Conservation (phyloP, 352 stramenopile species). For the Phytophthora melonis region DNA sequence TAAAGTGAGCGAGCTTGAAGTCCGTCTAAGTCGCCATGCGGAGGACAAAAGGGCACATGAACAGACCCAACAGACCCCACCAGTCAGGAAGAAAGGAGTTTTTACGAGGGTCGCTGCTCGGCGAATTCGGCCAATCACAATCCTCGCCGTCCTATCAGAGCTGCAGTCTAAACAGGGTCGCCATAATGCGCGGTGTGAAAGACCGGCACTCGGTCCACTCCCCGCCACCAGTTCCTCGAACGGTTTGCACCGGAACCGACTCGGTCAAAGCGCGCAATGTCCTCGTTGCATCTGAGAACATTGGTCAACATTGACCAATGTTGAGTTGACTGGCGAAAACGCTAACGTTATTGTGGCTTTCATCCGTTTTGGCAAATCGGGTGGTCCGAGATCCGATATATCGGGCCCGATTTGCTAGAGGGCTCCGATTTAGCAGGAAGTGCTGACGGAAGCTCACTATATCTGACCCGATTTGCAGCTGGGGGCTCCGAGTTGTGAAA, state of each 20-base stretch:
- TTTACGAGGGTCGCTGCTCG: slow-evolving; percentile 7
- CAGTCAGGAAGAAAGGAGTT: slow-evolving; percentile 13
- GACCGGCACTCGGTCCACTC: slow-evolving; percentile 6
- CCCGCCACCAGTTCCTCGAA: slow-evolving; percentile 7
- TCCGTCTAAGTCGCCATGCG: neutral
- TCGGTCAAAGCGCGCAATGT: neutral
- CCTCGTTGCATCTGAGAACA: neutral
- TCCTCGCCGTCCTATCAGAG: slow-evolving; percentile 13
- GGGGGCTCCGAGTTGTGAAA: too few species aligned
- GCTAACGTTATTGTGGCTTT: too few species aligned
- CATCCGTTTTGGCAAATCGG: too few species aligned
- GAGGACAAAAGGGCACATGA: neutral
- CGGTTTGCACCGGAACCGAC: neutral
- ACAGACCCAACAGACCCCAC: neutral
- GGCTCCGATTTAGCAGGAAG: too few species aligned
- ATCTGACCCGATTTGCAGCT: too few species aligned
- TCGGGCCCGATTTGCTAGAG: too few species aligned
- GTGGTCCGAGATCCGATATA: too few species aligned
- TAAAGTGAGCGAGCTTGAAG: slow-evolving; percentile 23
- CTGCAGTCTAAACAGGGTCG: slow-evolving; percentile 23
- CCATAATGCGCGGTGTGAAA: slow-evolving; percentile 8
- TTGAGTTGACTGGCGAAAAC: too few species aligned
- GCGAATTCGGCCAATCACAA: neutral
- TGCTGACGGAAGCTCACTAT: too few species aligned
- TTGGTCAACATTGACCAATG: neutral